Base-by-base conservation (phyloP, 2,329 filamentous ascomycete genomes). In the Fusarium humuli region DNA sequence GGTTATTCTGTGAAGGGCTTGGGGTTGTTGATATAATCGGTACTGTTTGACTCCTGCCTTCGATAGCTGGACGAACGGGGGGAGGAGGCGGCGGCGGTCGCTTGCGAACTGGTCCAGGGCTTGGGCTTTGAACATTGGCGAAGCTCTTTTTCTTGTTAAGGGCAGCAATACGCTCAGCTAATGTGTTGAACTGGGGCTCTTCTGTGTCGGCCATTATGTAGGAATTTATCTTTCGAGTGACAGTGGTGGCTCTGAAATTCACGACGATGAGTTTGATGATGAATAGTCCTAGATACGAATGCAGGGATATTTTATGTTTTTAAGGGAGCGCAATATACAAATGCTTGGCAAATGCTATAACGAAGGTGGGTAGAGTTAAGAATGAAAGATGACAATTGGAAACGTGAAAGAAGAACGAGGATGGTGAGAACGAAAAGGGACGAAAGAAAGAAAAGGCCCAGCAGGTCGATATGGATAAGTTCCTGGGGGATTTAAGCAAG, bases 91-190 rank as follows among this genome's bases (percentile, higher is more conserved):
- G 77, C 14, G 79, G 76, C 8, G 75, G 75, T 46, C 77, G 69
- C 57, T 66, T 86, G 83, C 84, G 85, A 27, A 83, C 80, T 25
- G 83, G 79, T 57, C 78, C 77, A 23, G 81, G 79, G 13, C n/a
- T 37, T 2, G 34, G 34, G 34, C 42, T 64, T 57, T 55, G 59
- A 27, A 79, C 65, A 56, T 80, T 81, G 80, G 80, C 81, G 80
- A 90, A 87, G 81, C 86, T 87, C 78, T 87, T 87, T 77, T 90
- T 85, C 74, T 82, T 80, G 71, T 90, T 90, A 68, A 91, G 83
- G 30, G 89, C 89, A 12, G 88, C 88, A 67, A 91, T 91, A 55
- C 89, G 84, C 77, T 90, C 87, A 7, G 87, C 84, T 27, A 91
- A 83, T 10, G 85, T 86, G 62, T 82, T 88, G 77, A 88, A 90